Conservation (phyloP, 176 grass and related monocot genomes). For the Oryza nivara region DNA sequence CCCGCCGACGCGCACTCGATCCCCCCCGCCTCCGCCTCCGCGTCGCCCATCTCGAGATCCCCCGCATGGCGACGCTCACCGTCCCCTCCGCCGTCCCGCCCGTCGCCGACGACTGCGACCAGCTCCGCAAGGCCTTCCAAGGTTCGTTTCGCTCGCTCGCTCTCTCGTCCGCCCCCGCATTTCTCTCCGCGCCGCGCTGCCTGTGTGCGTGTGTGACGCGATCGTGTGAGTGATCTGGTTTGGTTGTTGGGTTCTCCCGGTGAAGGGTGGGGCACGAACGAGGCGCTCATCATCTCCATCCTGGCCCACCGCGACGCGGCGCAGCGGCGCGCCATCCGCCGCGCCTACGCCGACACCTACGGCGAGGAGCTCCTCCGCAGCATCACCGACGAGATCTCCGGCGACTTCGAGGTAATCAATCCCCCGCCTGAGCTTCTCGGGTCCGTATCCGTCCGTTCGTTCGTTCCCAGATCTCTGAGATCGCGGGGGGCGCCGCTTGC, state of each 20-base stretch:
- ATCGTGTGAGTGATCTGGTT: slow-evolving; percentile 19
- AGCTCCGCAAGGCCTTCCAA: slow-evolving; percentile 87
- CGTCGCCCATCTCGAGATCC: slow-evolving; percentile 30
- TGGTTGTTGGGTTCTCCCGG: not conserved
- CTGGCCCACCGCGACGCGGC: slow-evolving; percentile 82
- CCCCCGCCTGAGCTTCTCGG: not conserved
- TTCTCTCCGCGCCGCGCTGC: not conserved
- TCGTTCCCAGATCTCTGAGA: slow-evolving; percentile 21
- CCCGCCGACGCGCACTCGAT: slow-evolving; percentile 16
- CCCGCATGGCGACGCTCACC: slow-evolving; percentile 67
- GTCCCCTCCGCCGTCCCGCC: slow-evolving; percentile 61
- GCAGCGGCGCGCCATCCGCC: slow-evolving; percentile 77
- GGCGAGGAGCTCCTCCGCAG: slow-evolving; percentile 85
- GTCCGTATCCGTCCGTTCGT: not conserved
- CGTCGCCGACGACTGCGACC: slow-evolving; percentile 75
- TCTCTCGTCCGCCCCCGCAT: not conserved
- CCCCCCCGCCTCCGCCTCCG: too few relatives aligned
- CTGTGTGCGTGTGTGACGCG: not conserved
- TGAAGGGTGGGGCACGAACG: slow-evolving; percentile 91
- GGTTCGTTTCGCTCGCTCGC: slow-evolving; percentile 31
- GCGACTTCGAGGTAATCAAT: slow-evolving; percentile 83
- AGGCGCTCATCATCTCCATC: slow-evolving; percentile 87
- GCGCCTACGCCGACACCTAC: slow-evolving; percentile 62
- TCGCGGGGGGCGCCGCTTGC: not conserved
- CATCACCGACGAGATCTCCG: slow-evolving; percentile 82